These are phyloP conservation scores for Micractinium conductrix DNA, from an alignment of 139 green algal species.

Conservation along the genomic window DNA sequence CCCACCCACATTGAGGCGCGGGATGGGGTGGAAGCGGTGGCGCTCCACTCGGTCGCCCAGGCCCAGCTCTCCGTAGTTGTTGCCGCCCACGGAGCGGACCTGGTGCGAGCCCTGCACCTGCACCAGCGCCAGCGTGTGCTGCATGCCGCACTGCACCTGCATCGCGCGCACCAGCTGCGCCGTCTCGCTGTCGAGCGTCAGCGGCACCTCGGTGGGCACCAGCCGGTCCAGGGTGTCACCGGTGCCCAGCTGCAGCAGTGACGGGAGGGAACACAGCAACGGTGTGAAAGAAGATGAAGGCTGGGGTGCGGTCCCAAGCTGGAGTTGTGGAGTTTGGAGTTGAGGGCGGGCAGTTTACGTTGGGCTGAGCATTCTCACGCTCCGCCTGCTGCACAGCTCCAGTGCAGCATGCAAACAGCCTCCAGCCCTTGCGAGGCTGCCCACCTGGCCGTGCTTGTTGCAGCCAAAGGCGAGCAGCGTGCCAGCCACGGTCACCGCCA, in stretches of 20 bases:
- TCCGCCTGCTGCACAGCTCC: too few relatives aligned
- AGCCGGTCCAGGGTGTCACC: conserved; percentile 50
- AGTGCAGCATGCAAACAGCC: neutral
- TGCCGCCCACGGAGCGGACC: conserved; percentile 65
- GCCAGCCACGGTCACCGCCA: conserved; percentile 77
- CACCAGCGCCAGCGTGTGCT: conserved; percentile 69
- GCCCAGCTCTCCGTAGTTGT: conserved; percentile 84
- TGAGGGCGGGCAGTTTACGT: too few relatives aligned
- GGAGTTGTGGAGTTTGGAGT: too few relatives aligned
- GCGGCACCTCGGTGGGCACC: conserved; percentile 47
- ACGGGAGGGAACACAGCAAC: neutral
- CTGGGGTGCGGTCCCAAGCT: too few relatives aligned
- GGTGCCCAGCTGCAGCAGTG: conserved; percentile 41
- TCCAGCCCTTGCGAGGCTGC: neutral
- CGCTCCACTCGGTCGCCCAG: conserved; percentile 53
- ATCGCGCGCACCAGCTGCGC: conserved; percentile 56
- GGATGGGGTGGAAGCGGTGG: conserved; percentile 57
- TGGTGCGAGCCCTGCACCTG: conserved; percentile 53
- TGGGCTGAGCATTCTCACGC: too few relatives aligned
- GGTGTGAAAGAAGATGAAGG: neutral
- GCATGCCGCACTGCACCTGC: conserved; percentile 66
- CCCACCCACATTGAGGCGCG: conserved; percentile 6
- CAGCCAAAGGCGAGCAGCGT: conserved; percentile 70
- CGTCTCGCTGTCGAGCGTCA: conserved; percentile 36
- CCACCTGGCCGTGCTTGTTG: conserved; percentile 60